phyloP scores from a whole-genome alignment of 192 early-diverging fungal genomes.

The Haplosporangium gracile region DNA sequence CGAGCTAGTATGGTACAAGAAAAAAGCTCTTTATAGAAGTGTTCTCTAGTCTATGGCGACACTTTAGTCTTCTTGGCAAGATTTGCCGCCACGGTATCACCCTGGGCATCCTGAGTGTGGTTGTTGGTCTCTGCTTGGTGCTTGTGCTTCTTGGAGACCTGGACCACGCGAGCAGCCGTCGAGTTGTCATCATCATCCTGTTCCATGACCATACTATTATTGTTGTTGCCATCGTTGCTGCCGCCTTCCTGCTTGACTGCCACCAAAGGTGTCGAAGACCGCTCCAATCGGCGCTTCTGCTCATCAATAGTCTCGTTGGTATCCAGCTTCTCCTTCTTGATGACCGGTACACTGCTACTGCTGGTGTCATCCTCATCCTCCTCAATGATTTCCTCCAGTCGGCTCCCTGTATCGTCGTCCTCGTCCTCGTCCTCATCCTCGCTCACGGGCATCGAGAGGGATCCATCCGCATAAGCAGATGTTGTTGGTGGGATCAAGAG shows the following conservation, averaged over 20 bases:
- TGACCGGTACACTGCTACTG: not conserved
- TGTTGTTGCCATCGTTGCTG: not conserved
- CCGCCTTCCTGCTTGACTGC: slow-evolving; percentile 18
- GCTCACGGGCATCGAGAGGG: slow-evolving; percentile 66
- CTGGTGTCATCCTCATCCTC: slow-evolving; percentile 23
- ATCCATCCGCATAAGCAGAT: slow-evolving; percentile 56
- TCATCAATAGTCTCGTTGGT: slow-evolving; percentile 14
- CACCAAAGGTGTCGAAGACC: slow-evolving; percentile 1
- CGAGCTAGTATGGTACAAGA: not conserved
- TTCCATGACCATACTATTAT: not conserved
- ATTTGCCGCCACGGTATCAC: not conserved
- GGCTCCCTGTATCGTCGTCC: slow-evolving; percentile 19
- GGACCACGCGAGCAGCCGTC: slow-evolving; percentile 45
- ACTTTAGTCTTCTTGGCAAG: slow-evolving; percentile 32
- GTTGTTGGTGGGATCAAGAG: slow-evolving; percentile 48
- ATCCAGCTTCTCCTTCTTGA: not conserved
- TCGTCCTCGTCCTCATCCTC: slow-evolving; percentile 61
- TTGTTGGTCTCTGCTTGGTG: slow-evolving; percentile 10
- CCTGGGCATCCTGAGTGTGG: not conserved
- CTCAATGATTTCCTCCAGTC: slow-evolving; percentile 46
- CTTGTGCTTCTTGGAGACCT: slow-evolving; percentile 50
- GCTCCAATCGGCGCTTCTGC: not conserved
- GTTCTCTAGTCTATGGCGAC: not conserved
- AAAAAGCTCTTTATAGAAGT: not conserved
- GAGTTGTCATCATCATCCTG: slow-evolving; percentile 40